Evolutionary conservation across 2,329 filamentous ascomycete genomes (phyloP).

Genomic region (Pseudocercospora fijiensis): DNA sequence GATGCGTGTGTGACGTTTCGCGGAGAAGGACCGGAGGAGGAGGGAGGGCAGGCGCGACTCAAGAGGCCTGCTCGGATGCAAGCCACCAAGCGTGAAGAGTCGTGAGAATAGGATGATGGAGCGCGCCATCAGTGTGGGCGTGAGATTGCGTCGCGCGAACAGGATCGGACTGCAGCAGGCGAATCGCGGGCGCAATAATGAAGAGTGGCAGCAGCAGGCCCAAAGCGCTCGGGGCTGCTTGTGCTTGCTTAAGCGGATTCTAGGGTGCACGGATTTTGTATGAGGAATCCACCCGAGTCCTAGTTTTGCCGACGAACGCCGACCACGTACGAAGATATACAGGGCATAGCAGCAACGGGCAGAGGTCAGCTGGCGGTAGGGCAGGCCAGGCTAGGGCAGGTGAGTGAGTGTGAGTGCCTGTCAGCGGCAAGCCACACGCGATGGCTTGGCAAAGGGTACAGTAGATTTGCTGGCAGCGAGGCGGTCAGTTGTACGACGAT

Average conservation of each 20-base stretch:
- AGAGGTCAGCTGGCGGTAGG: constrained; percentile 1
- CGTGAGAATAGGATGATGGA: neutral
- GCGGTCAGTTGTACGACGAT: neutral
- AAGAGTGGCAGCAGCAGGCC: neutral
- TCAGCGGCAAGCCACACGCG: constrained; percentile 10
- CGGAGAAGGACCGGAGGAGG: neutral
- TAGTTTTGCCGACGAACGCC: no score
- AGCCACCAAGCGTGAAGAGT: neutral
- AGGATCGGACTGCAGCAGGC: neutral
- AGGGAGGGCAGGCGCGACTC: neutral
- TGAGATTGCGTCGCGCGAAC: constrained; percentile 5
- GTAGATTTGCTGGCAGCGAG: constrained; percentile 5
- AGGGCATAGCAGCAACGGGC: constrained; percentile 7
- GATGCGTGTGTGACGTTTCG: constrained; percentile 7
- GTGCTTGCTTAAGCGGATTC: neutral
- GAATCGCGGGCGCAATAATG: neutral
- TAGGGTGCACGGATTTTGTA: neutral
- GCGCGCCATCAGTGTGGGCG: neutral
- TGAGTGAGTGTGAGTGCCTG: constrained; percentile 3
- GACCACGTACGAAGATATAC: no score
- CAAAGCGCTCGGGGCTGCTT: neutral
- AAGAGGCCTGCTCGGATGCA: neutral
- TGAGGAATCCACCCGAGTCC: no score
- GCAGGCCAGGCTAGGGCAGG: no score
- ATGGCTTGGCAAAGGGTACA: constrained; percentile 5